Percentiles rank a stretch among this genome's conserved stretches.
These are phyloP conservation scores for Protostelium mycophagum DNA, from an alignment of 78 protist genomes.

Conservation along the genomic window DNA sequence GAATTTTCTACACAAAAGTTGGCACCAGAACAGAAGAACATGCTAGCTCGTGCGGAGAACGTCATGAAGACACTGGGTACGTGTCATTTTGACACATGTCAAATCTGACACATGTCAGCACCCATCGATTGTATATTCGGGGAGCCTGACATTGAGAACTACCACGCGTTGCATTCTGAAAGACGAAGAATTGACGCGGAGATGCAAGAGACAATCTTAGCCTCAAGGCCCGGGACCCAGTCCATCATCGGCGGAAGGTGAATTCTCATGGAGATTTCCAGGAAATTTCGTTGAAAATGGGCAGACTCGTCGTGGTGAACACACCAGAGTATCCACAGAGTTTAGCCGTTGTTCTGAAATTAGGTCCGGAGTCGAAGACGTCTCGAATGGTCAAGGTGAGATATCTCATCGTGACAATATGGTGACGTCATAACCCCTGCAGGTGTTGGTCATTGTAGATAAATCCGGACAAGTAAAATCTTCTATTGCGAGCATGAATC, in stretches of 20 bases:
- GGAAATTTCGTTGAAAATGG: neutral
- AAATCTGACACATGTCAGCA: neutral
- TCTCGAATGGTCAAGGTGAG: neutral
- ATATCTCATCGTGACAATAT: too few relatives aligned
- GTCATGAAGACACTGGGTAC: neutral
- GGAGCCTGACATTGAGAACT: conserved; percentile 67
- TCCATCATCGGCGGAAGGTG: conserved; percentile 2
- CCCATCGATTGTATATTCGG: conserved; percentile 50
- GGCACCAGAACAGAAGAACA: conserved; percentile 20
- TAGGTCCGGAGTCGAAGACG: neutral
- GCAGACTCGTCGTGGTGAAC: neutral
- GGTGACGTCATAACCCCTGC: too few relatives aligned
- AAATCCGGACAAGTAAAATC: neutral
- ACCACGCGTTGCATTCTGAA: conserved; percentile 17
- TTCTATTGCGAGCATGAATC: neutral
- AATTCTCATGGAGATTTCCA: conserved; percentile 16
- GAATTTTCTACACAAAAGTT: conserved; percentile 61
- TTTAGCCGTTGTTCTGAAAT: neutral
- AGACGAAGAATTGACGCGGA: neutral
- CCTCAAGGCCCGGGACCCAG: conserved; percentile 5
- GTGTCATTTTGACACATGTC: neutral
- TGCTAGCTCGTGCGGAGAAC: neutral
- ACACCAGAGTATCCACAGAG: neutral
- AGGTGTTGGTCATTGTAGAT: neutral
- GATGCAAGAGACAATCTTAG: conserved; percentile 25